These are phyloP conservation scores for Penicillium pancosmium DNA, from an alignment of 495 filamentous ascomycete genomes.

Conservation along the genomic window DNA sequence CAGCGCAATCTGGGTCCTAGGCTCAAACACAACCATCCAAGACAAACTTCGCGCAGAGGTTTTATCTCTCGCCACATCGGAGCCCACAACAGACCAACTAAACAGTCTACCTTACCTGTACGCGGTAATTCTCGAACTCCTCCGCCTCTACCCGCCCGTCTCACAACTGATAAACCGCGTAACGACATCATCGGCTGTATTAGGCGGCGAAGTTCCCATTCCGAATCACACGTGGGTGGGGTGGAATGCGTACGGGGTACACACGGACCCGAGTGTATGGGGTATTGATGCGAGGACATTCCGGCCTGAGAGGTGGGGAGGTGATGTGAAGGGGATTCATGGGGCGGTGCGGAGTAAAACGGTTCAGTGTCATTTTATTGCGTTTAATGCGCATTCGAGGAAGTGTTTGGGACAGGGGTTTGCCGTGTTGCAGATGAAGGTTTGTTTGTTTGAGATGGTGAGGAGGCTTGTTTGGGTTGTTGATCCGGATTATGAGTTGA, in stretches of 20 bases:
- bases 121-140: constrained; percentile 39
- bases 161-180: constrained; percentile 40
- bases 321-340: constrained; percentile 33
- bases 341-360: constrained; percentile 28
- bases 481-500: constrained; percentile 33
- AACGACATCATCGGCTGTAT: constrained; percentile 7
- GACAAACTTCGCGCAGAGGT: constrained; percentile 33
- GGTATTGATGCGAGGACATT: constrained; percentile 33
- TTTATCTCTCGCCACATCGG: not conserved
- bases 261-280: constrained; percentile 35
- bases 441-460: constrained; percentile 36
- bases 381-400: constrained; percentile 38
- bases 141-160: constrained; percentile 45
- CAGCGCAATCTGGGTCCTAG: constrained; percentile 36
- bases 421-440: constrained; percentile 37
- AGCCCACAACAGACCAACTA: constrained; percentile 25
- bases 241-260: constrained; percentile 40
- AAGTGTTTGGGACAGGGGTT: constrained; percentile 42
- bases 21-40: constrained; percentile 26
- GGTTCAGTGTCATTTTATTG: constrained; percentile 37
- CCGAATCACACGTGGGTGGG: constrained; percentile 37
- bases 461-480: constrained; percentile 30
- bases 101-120: constrained; percentile 40
- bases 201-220: constrained; percentile 33
- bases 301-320: constrained; percentile 42